phyloP scores from a whole-genome alignment of 345 rosid genomes.

The Linum tenue region DNA sequence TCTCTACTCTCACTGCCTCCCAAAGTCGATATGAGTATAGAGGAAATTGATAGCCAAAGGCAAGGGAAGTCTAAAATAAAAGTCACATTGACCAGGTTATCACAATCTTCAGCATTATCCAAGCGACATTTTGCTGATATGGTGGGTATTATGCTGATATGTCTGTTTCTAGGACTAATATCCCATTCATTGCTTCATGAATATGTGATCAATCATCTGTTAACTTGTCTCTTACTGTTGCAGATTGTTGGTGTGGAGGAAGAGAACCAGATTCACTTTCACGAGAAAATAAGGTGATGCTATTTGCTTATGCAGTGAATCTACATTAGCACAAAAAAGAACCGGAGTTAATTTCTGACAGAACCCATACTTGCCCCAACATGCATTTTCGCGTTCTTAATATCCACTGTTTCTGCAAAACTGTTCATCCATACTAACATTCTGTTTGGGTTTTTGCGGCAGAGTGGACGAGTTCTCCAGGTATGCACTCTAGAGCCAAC shows the following conservation, averaged over 20 bases:
- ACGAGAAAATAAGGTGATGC: slow-evolving; percentile 83
- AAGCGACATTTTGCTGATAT: slow-evolving; percentile 90
- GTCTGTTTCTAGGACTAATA: slow-evolving; percentile 1
- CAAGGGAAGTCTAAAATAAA: slow-evolving; percentile 49
- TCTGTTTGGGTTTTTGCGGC: slow-evolving; percentile 30
- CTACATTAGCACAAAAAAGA: neutral
- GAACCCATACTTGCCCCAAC: neutral
- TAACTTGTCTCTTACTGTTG: slow-evolving; percentile 6
- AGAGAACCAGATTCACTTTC: slow-evolving; percentile 72
- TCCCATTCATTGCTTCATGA: slow-evolving; percentile 2
- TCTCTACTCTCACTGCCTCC: slow-evolving; percentile 80
- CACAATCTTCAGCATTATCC: slow-evolving; percentile 44
- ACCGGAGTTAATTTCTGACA: slow-evolving; percentile 12
- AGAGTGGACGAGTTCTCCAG: slow-evolving; percentile 93
- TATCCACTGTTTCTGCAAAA: neutral
- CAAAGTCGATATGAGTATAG: slow-evolving; percentile 52
- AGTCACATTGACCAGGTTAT: slow-evolving; percentile 63
- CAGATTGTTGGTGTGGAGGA: slow-evolving; percentile 93
- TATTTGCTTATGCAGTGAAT: slow-evolving; percentile 10
- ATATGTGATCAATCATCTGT: slow-evolving; percentile 18
- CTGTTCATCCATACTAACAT: slow-evolving; percentile 7
- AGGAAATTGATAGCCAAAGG: slow-evolving; percentile 49
- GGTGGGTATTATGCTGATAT: slow-evolving; percentile 31
- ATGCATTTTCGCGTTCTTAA: neutral
- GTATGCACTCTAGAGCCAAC: slow-evolving; percentile 23